phyloP scores from a whole-genome alignment of 2,329 filamentous ascomycete genomes.

The Scopulariopsis brevicaulis region DNA sequence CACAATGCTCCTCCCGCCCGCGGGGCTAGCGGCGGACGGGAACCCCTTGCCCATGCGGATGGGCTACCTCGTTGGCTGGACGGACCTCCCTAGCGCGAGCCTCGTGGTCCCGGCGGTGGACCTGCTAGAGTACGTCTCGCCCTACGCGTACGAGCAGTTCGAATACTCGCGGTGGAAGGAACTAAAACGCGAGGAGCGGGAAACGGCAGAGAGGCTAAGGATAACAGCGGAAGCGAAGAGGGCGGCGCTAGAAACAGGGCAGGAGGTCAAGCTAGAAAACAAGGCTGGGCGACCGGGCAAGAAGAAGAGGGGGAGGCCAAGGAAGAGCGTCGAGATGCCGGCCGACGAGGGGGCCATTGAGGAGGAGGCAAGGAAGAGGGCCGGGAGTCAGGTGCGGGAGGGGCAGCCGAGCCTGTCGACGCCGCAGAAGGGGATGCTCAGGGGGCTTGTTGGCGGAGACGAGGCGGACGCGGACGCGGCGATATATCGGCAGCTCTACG shows the following conservation, averaged over 20 bases:
- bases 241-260: not conserved
- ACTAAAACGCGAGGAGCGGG: slow-evolving; percentile 9
- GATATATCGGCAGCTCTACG: slow-evolving; percentile 1
- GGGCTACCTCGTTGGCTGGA: slow-evolving; percentile 43
- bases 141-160: slow-evolving; percentile 42
- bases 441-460: slow-evolving; percentile 7
- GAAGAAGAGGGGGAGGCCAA: not conserved
- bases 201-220: not conserved
- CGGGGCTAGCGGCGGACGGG: slow-evolving; percentile 19
- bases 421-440: slow-evolving; percentile 19
- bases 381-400: slow-evolving; percentile 11
- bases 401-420: slow-evolving; percentile 22
- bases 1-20: slow-evolving; percentile 32
- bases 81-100: slow-evolving; percentile 35
- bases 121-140: slow-evolving; percentile 48
- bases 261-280: not conserved
- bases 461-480: slow-evolving; percentile 8
- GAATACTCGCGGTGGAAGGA: slow-evolving; percentile 33
- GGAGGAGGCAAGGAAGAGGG: slow-evolving; percentile 2
- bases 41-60: slow-evolving; percentile 28
- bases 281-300: not conserved
- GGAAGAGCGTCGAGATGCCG: not conserved
- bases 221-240: not conserved
- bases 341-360: not conserved
- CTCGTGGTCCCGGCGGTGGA: slow-evolving; percentile 32